phyloP scores from a whole-genome alignment of 192 early-diverging fungal genomes.

The Coemansia sp. region DNA sequence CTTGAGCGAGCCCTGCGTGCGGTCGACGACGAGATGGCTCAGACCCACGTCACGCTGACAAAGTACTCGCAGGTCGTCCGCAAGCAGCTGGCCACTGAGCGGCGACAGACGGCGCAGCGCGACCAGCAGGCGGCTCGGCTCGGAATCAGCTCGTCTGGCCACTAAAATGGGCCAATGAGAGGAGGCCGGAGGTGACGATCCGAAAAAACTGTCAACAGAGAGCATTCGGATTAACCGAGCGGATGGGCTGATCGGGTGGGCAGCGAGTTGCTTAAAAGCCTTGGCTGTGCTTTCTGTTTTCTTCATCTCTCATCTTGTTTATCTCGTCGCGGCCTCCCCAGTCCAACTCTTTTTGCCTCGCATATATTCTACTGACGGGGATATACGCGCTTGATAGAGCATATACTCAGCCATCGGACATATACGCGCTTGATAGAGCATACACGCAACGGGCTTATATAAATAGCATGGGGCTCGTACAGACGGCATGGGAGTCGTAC shows the following conservation, averaged over 20 bases:
- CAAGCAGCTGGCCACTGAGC: conserved; percentile 35
- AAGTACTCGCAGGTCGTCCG: conserved; percentile 39
- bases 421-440: background rate
- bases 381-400: background rate
- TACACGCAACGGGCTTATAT: background rate
- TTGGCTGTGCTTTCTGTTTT: conserved; percentile 2
- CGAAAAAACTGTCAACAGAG: conserved; percentile 4
- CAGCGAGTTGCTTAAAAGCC: background rate
- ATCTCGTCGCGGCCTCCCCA: background rate
- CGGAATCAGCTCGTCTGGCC: background rate
- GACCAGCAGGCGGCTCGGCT: background rate
- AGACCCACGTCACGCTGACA: conserved; percentile 25
- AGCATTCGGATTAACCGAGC: conserved; percentile 1
- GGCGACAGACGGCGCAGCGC: conserved; percentile 12
- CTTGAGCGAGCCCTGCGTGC: conserved; percentile 30
- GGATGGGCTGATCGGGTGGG: background rate
- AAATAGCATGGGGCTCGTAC: conserved; percentile 27
- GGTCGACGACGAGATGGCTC: conserved; percentile 26
- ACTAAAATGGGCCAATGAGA: conserved; percentile 2
- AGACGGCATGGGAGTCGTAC: conserved; percentile 39
- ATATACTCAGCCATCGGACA: background rate
- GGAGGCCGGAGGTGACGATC: background rate
- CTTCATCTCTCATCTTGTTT: conserved; percentile 14
- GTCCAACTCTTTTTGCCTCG: background rate
- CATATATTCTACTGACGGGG: background rate